These are phyloP conservation scores for Phytophthora quininea DNA, from an alignment of 352 stramenopile genomes.

Conservation along the genomic window DNA sequence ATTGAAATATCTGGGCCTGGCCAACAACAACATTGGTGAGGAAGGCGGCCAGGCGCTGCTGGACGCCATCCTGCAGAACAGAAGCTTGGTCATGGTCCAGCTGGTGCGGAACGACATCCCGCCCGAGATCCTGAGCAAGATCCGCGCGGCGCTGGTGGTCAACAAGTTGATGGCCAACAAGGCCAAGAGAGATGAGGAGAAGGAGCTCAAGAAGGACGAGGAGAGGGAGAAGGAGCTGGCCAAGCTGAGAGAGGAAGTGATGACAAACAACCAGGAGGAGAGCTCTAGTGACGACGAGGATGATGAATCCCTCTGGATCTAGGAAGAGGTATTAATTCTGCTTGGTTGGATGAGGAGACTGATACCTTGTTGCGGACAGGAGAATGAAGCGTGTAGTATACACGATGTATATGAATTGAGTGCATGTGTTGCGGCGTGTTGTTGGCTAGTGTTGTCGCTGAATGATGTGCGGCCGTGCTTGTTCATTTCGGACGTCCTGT, in stretches of 20 bases:
- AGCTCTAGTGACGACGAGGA: slow-evolving; percentile 38
- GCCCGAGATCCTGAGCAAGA: slow-evolving; percentile 36
- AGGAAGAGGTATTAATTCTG: neutral
- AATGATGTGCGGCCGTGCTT: neutral
- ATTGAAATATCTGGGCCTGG: slow-evolving; percentile 54
- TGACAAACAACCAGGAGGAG: slow-evolving; percentile 27
- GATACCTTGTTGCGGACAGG: too few relatives aligned
- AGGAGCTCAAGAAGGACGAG: slow-evolving; percentile 30
- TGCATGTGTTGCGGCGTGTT: slow-evolving; percentile 10
- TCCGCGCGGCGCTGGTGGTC: slow-evolving; percentile 47
- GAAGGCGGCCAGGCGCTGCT: slow-evolving; percentile 49
- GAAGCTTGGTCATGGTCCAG: slow-evolving; percentile 48
- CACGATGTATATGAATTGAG: neutral
- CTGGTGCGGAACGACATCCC: slow-evolving; percentile 54
- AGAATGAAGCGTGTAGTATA: too few relatives aligned
- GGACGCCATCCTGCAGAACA: slow-evolving; percentile 51
- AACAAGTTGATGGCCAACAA: slow-evolving; percentile 60
- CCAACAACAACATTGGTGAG: slow-evolving; percentile 53
- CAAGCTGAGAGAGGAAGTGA: slow-evolving; percentile 18
- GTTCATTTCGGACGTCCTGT: neutral
- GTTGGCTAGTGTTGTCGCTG: neutral
- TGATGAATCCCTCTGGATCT: slow-evolving; percentile 54
- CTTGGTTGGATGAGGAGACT: neutral
- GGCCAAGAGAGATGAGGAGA: slow-evolving; percentile 45
- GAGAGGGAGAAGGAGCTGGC: slow-evolving; percentile 30